These are phyloP conservation scores for Rhododendron williamsianum DNA, from an alignment of 148 eudicot species.

Conservation along the genomic window DNA sequence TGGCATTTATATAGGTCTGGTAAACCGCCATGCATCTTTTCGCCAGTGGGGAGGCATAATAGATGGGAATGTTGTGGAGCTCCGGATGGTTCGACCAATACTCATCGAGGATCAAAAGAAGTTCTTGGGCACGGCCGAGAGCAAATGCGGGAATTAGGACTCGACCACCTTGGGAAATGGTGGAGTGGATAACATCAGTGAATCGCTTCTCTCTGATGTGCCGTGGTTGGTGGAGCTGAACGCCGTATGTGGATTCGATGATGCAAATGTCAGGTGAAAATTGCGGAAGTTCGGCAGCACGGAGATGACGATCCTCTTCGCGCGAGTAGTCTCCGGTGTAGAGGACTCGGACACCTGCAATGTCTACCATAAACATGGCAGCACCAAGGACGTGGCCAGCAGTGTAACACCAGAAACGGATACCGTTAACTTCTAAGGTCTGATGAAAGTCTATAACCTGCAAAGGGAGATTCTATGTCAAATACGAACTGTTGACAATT, in stretches of 20 bases:
- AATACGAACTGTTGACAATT: not conserved
- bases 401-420: conserved; percentile 97
- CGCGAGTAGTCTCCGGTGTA: conserved; percentile 98
- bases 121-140: conserved; percentile 97
- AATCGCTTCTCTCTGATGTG: conserved; percentile 78
- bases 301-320: conserved; percentile 94
- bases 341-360: conserved; percentile 88
- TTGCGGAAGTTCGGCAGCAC: conserved; percentile 84
- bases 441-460: conserved; percentile 98
- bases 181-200: conserved; percentile 81
- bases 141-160: conserved; percentile 93
- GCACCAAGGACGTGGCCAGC: conserved; percentile 99
- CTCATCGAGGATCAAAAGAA: conserved; percentile 87
- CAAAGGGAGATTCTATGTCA: conserved; percentile 11
- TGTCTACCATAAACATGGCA: conserved; percentile 99
- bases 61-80: conserved; percentile 76
- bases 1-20: conserved; percentile 88
- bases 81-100: conserved; percentile 96
- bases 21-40: conserved; percentile 93
- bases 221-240: conserved; percentile 85
- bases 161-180: conserved; percentile 88
- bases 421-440: conserved; percentile 90
- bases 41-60: conserved; percentile 95
- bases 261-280: conserved; percentile 94
- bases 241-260: conserved; percentile 91